These are phyloP conservation scores for Huntiella savannae DNA, from an alignment of 2,329 filamentous ascomycete species.

Conservation along the genomic window DNA sequence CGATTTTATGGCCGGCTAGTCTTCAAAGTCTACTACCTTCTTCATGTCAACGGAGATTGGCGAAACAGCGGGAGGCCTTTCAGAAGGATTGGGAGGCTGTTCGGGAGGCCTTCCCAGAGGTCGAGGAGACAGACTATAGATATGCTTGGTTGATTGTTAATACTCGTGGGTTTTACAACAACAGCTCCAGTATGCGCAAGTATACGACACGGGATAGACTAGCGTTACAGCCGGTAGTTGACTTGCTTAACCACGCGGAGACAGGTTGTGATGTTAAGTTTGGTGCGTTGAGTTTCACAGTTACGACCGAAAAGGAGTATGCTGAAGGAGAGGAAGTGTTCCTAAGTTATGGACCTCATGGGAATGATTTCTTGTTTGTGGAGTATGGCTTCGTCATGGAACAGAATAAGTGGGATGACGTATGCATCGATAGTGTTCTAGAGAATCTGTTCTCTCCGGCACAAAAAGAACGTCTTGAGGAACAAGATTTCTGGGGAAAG, in stretches of 20 bases:
- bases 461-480: slow-evolving; percentile 24
- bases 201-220: slow-evolving; percentile 37
- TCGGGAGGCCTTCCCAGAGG: slow-evolving; percentile 15
- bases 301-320: slow-evolving; percentile 33
- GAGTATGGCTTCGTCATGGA: slow-evolving; percentile 41
- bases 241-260: slow-evolving; percentile 46
- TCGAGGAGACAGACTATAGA: slow-evolving; percentile 25
- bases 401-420: slow-evolving; percentile 32
- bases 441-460: slow-evolving; percentile 19
- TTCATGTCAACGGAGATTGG: slow-evolving; percentile 26
- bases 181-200: slow-evolving; percentile 25
- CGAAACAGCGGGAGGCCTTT: slow-evolving; percentile 30
- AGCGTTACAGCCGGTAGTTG: slow-evolving; percentile 51
- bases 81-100: slow-evolving; percentile 22
- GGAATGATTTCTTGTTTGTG: slow-evolving; percentile 51
- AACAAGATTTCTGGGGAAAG: slow-evolving; percentile 28
- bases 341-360: slow-evolving; percentile 51
- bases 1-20: slow-evolving; percentile 28
- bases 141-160: slow-evolving; percentile 42
- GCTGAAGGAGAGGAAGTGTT: slow-evolving; percentile 42
- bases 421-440: slow-evolving; percentile 27
- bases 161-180: slow-evolving; percentile 43
- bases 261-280: slow-evolving; percentile 33
- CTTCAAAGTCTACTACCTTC: slow-evolving; percentile 29
- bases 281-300: slow-evolving; percentile 30